These are phyloP conservation scores for Notholithocarpus densiflorus DNA, from an alignment of 306 rosid genomes.

Conservation along the genomic window DNA sequence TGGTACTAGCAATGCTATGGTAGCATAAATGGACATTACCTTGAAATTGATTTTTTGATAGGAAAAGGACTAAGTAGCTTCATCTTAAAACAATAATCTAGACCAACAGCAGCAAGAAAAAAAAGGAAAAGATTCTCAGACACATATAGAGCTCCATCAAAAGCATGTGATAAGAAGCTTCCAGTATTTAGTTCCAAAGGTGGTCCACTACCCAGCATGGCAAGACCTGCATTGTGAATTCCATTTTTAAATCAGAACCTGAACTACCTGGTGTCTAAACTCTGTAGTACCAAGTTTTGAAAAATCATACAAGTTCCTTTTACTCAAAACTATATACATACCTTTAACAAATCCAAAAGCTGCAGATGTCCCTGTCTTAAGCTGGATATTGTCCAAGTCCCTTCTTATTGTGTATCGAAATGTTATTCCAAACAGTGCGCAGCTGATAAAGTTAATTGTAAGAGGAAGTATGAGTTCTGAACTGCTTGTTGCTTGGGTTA, in stretches of 20 bases:
- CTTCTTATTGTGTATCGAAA: constrained; percentile 69
- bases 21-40: constrained; percentile 5
- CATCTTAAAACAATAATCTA: constrained; percentile 74
- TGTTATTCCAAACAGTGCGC: constrained; percentile 77
- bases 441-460: constrained; percentile 58
- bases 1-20: too few relatives aligned
- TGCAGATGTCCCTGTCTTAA: constrained; percentile 77
- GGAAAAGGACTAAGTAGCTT: constrained; percentile 66
- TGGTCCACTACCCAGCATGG: constrained; percentile 50
- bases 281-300: neutral
- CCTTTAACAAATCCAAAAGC: constrained; percentile 93
- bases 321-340: constrained; percentile 3
- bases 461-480: constrained; percentile 59
- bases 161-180: constrained; percentile 61
- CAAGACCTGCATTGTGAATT: constrained; percentile 65
- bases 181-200: constrained; percentile 45
- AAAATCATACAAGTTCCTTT: neutral
- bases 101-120: constrained; percentile 62
- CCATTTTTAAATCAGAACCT: neutral
- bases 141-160: constrained; percentile 55
- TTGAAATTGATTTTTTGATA: constrained; percentile 35
- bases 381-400: constrained; percentile 71
- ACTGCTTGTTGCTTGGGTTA: constrained; percentile 42
- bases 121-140: constrained; percentile 64
- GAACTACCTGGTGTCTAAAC: neutral